Evolutionary conservation across 1,284 basidiomycete genomes (phyloP), one percentile per base, ranked within the genome.

Genomic region (Moesziomyces antarcticus): DNA sequence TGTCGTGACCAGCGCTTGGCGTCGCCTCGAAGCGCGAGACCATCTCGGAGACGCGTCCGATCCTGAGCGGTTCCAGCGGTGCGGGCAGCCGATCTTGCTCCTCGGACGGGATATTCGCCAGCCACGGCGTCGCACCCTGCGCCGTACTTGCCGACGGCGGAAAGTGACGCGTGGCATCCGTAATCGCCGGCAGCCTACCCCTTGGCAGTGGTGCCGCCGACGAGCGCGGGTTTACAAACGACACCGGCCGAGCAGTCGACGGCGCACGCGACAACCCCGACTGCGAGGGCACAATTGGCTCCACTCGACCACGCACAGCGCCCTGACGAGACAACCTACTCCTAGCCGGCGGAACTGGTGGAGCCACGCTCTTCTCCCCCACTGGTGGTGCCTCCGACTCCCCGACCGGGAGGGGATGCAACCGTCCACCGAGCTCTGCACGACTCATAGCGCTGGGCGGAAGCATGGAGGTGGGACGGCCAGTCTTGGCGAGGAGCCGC

Each of bases 161-260:
- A 52, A 80, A 80, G 37, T 80, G 79, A 3, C 79, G 69, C 6
- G 79, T 80, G 0, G 69, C 79, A 41, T 77, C 77, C 33, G 79
- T 80, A 52, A 80, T 71, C 20, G 69, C 67, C 9, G 79, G 79
- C 50, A 80, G 63, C 11, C 67, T 52, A 24, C 71, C 76, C 1
- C 65, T 65, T 13, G 79, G 79, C 18, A 73, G 47, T 4, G 79
- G 79, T 37, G 79, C 79, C 1, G 56, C 71, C 0, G 69, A 72
- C 6, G 77, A 80, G 24, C 75, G 69, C 0, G 73, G 67, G 22
- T 76, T 76, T 33, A 76, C 62, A 43, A 76, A 76, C 20, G 70
- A 73, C 1, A 73, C 61, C 0, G 74, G 74, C 11, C 74, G 57
- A 5, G 55, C 48, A 21, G 48, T 56, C 13, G 66, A 69, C 3